Evolutionary conservation across 2,329 filamentous ascomycete species (phyloP), one percentile per base, ranked within the genome.

Genomic region (Fusarium kyushuense): DNA sequence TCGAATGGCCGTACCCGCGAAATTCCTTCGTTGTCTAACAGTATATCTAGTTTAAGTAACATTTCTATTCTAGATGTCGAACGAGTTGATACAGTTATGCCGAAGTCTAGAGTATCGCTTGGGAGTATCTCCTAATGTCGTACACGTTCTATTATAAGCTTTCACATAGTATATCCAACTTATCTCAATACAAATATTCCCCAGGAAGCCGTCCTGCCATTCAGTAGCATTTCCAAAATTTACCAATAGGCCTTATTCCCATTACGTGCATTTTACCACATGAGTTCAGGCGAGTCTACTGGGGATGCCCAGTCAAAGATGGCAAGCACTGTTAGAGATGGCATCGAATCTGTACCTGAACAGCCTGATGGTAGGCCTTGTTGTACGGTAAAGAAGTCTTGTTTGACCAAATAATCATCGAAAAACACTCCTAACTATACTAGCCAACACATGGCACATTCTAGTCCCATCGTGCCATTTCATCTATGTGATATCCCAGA

Each of bases 401-500:
- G 33, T 36, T 25, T 2, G 17, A 11, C 27, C 5, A 13, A 52
- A 53, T 46, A 38, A 40, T 41, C 47, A 63, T 56, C 35, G 45
- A 36, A 23, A 47, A 38, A 21, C 21, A 52, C 25, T 23, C 32
- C 32, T 17, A 17, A 33, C 32, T 17, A 52, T 25, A 10, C 29
- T 36, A 29, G 21, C 30, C 30, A 38, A 17, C 25, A 42, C 17
- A 63, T 41, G 19, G 16, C 35, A 42, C 19, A 16, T 30, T 19
- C 17, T 19, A 11, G 19, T 9, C 35, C 23, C 29, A 32, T 47
- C 40, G 13, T 41, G 16, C 17, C 23, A 27, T 14, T 40, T 43
- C 16, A 21, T 25, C 33, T 53, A 30, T 51, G 19, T 48, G 27
- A n/a, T 63, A 65, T 63, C 27, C 58, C 56, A 29, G 73, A 74